Evolutionary conservation across 257 asterid genomes (phyloP).

Genomic region (Paulownia fortunei): DNA sequence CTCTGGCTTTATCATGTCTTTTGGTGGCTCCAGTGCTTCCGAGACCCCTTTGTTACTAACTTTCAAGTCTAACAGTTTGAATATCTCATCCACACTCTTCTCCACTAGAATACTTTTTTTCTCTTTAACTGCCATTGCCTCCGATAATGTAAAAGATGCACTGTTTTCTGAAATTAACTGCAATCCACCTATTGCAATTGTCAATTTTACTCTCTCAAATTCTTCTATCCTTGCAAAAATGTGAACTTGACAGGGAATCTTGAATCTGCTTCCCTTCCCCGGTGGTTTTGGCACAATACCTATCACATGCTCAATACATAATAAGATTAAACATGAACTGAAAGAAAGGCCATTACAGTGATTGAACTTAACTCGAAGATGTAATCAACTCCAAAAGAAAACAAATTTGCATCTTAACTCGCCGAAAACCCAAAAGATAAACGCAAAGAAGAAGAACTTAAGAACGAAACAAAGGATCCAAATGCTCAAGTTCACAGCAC

Average conservation of each 20-base stretch:
- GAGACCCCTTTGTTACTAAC: slow-evolving; percentile 48
- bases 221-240: slow-evolving; percentile 63
- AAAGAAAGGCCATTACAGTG: background rate
- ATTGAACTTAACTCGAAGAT: background rate
- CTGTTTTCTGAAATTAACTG: slow-evolving; percentile 52
- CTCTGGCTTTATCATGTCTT: slow-evolving; percentile 54
- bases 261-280: slow-evolving; percentile 47
- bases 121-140: slow-evolving; percentile 60
- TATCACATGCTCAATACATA: slow-evolving; percentile 36
- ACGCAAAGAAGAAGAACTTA: background rate
- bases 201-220: slow-evolving; percentile 53
- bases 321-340: background rate
- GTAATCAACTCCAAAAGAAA: background rate
- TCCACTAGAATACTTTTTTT: slow-evolving; percentile 40
- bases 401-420: background rate
- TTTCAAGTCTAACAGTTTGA: slow-evolving; percentile 65
- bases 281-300: slow-evolving; percentile 78
- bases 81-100: slow-evolving; percentile 77
- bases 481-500: too few species aligned
- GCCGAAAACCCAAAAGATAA: background rate
- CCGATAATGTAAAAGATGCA: slow-evolving; percentile 59
- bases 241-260: slow-evolving; percentile 79
- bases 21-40: slow-evolving; percentile 76
- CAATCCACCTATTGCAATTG: slow-evolving; percentile 56
- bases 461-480: background rate